A percentile compares a stretch with the other conserved stretches of the same genome.
Evolutionary conservation across 2,329 filamentous ascomycete species (phyloP).

Genomic region (Ophiocordyceps camponoti-rufipedis): DNA sequence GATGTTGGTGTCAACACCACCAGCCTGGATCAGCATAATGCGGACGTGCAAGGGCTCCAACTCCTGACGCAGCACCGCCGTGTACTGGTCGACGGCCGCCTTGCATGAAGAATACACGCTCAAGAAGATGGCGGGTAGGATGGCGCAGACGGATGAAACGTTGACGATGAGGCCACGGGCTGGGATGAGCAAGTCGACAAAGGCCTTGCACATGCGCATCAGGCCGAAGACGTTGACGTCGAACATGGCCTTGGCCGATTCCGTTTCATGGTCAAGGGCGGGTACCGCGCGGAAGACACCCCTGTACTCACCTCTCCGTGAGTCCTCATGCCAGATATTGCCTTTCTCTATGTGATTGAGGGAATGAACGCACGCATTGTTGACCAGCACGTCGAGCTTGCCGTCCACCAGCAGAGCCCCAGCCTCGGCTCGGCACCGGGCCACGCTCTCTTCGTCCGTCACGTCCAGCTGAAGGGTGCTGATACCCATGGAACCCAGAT

Average conservation of each 20-base stretch:
- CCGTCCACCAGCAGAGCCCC: constrained; percentile 25
- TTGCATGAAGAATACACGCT: constrained; percentile 37
- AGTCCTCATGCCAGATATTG: too few species aligned
- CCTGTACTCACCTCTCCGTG: constrained; percentile 10
- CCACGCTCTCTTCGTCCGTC: constrained; percentile 31
- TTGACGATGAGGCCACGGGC: constrained; percentile 34
- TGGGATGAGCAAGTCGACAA: constrained; percentile 28
- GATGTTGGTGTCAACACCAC: constrained; percentile 33
- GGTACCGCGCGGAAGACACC: constrained; percentile 32
- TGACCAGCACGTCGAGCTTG: constrained; percentile 37
- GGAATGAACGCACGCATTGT: constrained; percentile 30
- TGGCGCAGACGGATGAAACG: constrained; percentile 31
- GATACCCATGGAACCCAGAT: constrained; percentile 27
- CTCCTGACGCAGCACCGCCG: constrained; percentile 33
- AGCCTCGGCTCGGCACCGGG: constrained; percentile 26
- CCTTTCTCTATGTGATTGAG: background rate
- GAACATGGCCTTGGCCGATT: constrained; percentile 33
- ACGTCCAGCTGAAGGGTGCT: constrained; percentile 34
- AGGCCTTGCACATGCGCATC: constrained; percentile 35
- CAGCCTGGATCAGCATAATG: constrained; percentile 37
- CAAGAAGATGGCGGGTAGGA: constrained; percentile 33
- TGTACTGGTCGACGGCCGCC: constrained; percentile 33
- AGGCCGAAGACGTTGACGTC: constrained; percentile 39
- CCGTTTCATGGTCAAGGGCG: constrained; percentile 30
- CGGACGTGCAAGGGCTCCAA: constrained; percentile 34